Conservation (phyloP, 75 land plant genomes). For the Pinus albicaulis region DNA sequence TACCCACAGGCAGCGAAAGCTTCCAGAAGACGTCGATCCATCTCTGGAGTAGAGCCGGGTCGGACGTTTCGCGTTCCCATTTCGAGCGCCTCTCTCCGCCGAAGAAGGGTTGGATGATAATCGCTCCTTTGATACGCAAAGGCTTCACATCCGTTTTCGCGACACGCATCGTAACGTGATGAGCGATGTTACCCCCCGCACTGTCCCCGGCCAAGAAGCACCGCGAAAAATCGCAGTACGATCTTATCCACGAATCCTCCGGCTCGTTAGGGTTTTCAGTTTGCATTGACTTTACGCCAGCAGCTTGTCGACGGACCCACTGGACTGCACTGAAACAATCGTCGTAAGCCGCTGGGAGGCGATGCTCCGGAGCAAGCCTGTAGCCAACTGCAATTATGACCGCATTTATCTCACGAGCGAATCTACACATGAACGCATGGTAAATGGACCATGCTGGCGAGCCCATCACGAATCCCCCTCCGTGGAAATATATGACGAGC, state of each 20-base stretch:
- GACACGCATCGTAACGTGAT: background rate
- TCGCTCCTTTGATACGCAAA: constrained; percentile 23
- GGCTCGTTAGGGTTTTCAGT: constrained; percentile 14
- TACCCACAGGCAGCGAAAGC: constrained; percentile 46
- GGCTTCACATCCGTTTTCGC: constrained; percentile 22
- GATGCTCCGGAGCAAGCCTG: constrained; percentile 58
- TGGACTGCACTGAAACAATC: constrained; percentile 34
- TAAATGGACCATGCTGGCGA: constrained; percentile 54
- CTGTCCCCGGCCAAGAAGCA: constrained; percentile 4
- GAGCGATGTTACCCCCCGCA: constrained; percentile 1
- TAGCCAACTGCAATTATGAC: constrained; percentile 49
- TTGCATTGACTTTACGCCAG: background rate
- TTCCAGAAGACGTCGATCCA: constrained; percentile 55
- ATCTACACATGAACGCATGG: constrained; percentile 39
- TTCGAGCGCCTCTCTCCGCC: constrained; percentile 45
- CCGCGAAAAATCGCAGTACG: background rate
- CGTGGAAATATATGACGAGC: constrained; percentile 64
- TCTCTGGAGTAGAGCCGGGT: constrained; percentile 24
- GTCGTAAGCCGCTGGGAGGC: constrained; percentile 53
- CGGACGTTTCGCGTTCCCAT: constrained; percentile 24
- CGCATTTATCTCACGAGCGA: constrained; percentile 25
- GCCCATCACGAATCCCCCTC: constrained; percentile 63
- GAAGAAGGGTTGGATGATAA: constrained; percentile 60
- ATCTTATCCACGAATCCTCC: background rate
- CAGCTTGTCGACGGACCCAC: constrained; percentile 36